Conservation (phyloP, 2,329 filamentous ascomycete species). For the Aspergillus proliferans region DNA sequence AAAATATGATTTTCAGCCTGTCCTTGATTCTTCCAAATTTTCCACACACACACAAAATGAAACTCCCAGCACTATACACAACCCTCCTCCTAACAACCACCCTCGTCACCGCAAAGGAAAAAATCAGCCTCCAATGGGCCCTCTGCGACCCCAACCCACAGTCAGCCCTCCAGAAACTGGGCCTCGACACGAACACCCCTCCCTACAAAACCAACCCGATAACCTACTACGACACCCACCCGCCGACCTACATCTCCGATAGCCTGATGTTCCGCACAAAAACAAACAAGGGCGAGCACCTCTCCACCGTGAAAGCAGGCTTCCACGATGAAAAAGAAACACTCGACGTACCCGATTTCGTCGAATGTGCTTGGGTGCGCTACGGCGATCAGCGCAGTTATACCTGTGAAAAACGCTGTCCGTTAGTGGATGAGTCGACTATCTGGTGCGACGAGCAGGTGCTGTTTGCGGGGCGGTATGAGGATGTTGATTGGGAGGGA, state of each 20-base stretch:
- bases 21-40: background rate
- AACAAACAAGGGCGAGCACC: background rate
- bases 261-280: constrained; percentile 6
- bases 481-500: background rate
- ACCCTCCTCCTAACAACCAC: background rate
- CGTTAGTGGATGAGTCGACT: background rate
- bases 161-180: background rate
- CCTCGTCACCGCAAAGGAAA: background rate
- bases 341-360: background rate
- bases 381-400: background rate
- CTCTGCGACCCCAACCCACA: background rate
- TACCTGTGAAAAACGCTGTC: background rate
- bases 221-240: constrained; percentile 2
- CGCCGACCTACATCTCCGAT: background rate
- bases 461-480: background rate
- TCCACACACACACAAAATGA: background rate
- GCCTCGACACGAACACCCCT: background rate
- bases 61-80: background rate
- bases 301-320: constrained; percentile 3
- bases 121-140: constrained; percentile 1
- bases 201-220: constrained; percentile 4
- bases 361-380: background rate
- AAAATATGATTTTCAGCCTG: background rate
- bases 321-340: background rate
- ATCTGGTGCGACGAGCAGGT: background rate